Conservation (phyloP, 164 flowering plant species). For the Taxillus chinensis region DNA sequence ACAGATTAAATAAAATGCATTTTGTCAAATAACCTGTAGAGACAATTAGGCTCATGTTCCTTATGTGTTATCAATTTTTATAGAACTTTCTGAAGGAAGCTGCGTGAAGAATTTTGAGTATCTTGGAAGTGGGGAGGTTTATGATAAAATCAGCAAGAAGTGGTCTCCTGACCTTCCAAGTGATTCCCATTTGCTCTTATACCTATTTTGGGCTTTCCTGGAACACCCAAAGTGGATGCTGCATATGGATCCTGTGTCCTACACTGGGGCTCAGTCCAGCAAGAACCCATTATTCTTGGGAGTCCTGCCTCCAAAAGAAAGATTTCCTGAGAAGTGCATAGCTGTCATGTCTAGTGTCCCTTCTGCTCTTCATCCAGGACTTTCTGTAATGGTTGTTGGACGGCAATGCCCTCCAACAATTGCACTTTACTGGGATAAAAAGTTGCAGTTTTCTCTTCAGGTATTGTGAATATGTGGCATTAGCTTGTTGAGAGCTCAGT, state of each 20-base stretch:
- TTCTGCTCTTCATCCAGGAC: conserved; percentile 76
- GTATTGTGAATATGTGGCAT: conserved; percentile 15
- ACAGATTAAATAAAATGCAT: neutral
- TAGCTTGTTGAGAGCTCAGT: too few species aligned
- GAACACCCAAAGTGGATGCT: conserved; percentile 97
- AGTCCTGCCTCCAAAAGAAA: conserved; percentile 81
- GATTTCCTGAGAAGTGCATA: conserved; percentile 83
- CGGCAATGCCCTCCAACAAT: conserved; percentile 75
- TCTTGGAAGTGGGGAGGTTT: conserved; percentile 66
- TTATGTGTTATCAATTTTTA: conserved; percentile 6
- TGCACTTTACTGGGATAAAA: conserved; percentile 90
- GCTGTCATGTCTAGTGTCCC: conserved; percentile 67
- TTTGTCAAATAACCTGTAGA: neutral
- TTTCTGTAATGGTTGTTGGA: conserved; percentile 62
- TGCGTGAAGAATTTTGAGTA: conserved; percentile 90
- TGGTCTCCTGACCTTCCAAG: conserved; percentile 86
- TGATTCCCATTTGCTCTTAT: conserved; percentile 83
- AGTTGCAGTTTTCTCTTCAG: conserved; percentile 83
- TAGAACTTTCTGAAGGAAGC: conserved; percentile 94
- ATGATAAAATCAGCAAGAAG: conserved; percentile 75
- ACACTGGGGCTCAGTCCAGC: conserved; percentile 80
- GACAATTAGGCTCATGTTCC: conserved; percentile 4
- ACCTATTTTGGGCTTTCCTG: conserved; percentile 85
- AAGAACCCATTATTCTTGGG: conserved; percentile 91
- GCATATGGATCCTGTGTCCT: conserved; percentile 75